phyloP scores from a whole-genome alignment of 768 basidiomycete species.

The Lactarius quietus region DNA sequence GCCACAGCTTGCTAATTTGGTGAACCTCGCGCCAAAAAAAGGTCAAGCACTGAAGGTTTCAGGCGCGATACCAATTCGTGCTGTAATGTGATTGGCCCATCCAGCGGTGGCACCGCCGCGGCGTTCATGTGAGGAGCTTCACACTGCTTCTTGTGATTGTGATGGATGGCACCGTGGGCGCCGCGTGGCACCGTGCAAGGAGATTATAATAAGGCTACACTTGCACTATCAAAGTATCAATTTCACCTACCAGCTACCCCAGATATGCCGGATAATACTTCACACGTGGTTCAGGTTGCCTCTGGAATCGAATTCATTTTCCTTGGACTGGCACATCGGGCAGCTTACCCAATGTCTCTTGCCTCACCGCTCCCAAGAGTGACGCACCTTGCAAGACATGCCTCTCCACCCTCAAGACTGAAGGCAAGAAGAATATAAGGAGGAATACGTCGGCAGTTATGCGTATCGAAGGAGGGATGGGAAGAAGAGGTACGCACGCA shows the following conservation, averaged over 20 bases:
- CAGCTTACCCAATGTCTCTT: slow-evolving; percentile 63
- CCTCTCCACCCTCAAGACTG: slow-evolving; percentile 58
- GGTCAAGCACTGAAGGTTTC: too few species aligned
- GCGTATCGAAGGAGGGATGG: slow-evolving; percentile 43
- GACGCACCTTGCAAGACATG: slow-evolving; percentile 58
- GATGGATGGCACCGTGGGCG: not conserved
- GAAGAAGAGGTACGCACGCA: slow-evolving; percentile 47
- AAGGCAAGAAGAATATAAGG: slow-evolving; percentile 79
- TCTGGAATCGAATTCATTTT: slow-evolving; percentile 62
- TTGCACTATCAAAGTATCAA: not conserved
- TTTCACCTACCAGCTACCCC: not conserved
- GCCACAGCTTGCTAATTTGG: too few species aligned
- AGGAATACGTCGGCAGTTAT: slow-evolving; percentile 79
- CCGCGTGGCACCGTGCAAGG: not conserved
- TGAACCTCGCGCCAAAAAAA: too few species aligned
- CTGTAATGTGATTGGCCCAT: too few species aligned
- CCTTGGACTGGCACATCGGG: slow-evolving; percentile 83
- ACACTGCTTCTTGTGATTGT: not conserved
- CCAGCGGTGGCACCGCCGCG: too few species aligned
- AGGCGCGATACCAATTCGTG: too few species aligned
- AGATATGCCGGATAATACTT: slow-evolving; percentile 2
- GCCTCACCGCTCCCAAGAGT: slow-evolving; percentile 65
- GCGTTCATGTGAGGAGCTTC: too few species aligned
- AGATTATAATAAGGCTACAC: not conserved
- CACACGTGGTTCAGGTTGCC: slow-evolving; percentile 4